Conservation (phyloP, 257 asterid species). For the Salvia hispanica region DNA sequence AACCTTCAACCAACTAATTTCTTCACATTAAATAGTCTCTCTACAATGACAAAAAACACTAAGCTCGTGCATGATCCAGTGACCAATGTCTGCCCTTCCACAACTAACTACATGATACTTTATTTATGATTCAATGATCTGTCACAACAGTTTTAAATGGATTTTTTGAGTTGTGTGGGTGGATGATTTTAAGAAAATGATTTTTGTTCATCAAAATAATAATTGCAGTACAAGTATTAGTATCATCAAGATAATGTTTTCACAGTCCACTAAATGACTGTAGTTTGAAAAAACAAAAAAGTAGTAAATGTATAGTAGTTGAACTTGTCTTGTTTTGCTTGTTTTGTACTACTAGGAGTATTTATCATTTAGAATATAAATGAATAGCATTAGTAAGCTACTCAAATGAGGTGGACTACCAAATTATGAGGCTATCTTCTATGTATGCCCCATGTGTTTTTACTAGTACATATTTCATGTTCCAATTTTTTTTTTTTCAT, state of each 20-base stretch:
- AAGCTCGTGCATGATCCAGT: conserved; percentile 18
- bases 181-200: background rate
- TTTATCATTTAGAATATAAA: background rate
- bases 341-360: no score
- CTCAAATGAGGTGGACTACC: no score
- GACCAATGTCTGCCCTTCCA: conserved; percentile 26
- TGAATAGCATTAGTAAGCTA: background rate
- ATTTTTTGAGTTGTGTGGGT: background rate
- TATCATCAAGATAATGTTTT: background rate
- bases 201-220: background rate
- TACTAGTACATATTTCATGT: no score
- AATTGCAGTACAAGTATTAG: background rate
- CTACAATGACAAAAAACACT: conserved; percentile 27
- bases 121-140: background rate
- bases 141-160: background rate
- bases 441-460: background rate
- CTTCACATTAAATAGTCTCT: conserved; percentile 36
- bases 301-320: background rate
- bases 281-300: background rate
- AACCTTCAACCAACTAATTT: conserved; percentile 39
- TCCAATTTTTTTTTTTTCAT: no score
- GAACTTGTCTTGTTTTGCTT: background rate
- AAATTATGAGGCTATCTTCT: background rate
- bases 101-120: conserved; percentile 3
- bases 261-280: conserved; percentile 4